Conservation (phyloP, 768 basidiomycete genomes). For the Phanerochaete sordida region DNA sequence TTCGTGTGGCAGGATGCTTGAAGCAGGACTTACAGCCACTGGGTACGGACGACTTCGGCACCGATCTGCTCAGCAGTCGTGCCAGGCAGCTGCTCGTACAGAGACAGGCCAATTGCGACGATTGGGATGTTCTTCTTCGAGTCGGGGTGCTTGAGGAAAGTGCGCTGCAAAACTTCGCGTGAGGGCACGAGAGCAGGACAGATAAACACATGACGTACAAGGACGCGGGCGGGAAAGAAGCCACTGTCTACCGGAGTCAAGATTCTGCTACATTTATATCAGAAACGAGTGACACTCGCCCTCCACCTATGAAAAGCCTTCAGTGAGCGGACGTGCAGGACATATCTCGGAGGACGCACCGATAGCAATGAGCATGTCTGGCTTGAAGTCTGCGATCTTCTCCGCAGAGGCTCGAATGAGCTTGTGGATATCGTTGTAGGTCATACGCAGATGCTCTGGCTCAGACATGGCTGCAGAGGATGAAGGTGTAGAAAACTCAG, state of each 20-base stretch:
- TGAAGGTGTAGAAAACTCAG: slow-evolving; percentile 1
- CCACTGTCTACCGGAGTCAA: slow-evolving; percentile 49
- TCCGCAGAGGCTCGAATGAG: slow-evolving; percentile 67
- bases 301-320: slow-evolving; percentile 55
- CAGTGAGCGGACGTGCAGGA: neutral
- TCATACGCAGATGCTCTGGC: slow-evolving; percentile 63
- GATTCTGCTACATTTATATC: slow-evolving; percentile 9
- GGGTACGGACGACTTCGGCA: slow-evolving; percentile 86
- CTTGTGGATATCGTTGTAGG: slow-evolving; percentile 93
- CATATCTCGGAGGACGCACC: slow-evolving; percentile 38
- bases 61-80: slow-evolving; percentile 72
- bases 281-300: slow-evolving; percentile 47
- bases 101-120: slow-evolving; percentile 92
- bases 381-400: slow-evolving; percentile 80
- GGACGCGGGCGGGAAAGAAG: slow-evolving; percentile 92
- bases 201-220: slow-evolving; percentile 42
- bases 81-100: slow-evolving; percentile 88
- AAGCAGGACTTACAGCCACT: slow-evolving; percentile 76
- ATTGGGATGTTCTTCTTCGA: slow-evolving; percentile 83
- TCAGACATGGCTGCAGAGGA: slow-evolving; percentile 23
- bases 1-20: neutral
- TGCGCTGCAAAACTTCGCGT: slow-evolving; percentile 48
- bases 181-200: neutral
- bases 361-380: slow-evolving; percentile 83
- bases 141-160: slow-evolving; percentile 72